Conservation (phyloP, 331 rosid species). For the Spiraea crenata region DNA sequence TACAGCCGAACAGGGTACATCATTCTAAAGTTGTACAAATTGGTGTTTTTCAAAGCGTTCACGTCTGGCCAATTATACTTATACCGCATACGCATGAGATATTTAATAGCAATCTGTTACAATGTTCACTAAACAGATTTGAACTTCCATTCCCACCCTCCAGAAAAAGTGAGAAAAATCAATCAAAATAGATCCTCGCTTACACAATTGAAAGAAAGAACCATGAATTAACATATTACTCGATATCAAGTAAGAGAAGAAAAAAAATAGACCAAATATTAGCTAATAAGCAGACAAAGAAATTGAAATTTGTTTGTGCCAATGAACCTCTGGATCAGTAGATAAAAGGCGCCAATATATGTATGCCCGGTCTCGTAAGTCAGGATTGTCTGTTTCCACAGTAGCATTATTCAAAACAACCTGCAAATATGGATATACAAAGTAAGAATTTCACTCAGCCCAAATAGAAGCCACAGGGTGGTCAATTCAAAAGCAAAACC, state of each 20-base stretch:
- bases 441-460: constrained; percentile 31
- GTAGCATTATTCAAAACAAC: constrained; percentile 98
- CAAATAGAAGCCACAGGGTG: neutral
- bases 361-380: constrained; percentile 96
- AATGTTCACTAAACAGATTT: neutral
- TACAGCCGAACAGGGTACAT: neutral
- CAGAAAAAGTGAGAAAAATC: neutral
- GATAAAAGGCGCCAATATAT: constrained; percentile 99
- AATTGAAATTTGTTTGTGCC: constrained; percentile 5
- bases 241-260: neutral
- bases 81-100: neutral
- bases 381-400: constrained; percentile 98
- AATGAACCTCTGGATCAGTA: constrained; percentile 93
- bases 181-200: neutral
- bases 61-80: neutral
- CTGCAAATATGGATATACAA: constrained; percentile 40
- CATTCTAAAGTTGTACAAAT: constrained; percentile 9
- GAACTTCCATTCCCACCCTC: neutral
- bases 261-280: neutral
- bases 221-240: neutral
- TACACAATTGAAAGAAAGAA: neutral
- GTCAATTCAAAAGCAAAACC: constrained; percentile 44
- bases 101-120: neutral
- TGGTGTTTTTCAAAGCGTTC: neutral
- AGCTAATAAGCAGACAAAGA: constrained; percentile 2